Evolutionary conservation across 768 basidiomycete genomes (phyloP).

Genomic region (Boletellus ananas): DNA sequence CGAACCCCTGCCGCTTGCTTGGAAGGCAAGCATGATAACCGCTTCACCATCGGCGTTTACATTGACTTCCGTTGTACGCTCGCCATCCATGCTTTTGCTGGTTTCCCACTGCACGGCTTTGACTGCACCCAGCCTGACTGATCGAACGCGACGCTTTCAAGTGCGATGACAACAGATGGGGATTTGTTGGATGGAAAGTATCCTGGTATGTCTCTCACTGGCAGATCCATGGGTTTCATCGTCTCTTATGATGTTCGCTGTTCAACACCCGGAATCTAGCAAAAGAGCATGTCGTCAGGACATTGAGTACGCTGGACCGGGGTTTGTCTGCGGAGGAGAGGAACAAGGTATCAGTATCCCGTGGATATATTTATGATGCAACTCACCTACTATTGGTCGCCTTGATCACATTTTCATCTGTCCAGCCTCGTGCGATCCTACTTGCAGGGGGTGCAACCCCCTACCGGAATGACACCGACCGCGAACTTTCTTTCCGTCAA

Average conservation of each 20-base stretch:
- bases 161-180: slow-evolving; percentile 3
- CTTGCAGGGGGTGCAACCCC: slow-evolving; percentile 60
- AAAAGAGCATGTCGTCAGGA: slow-evolving; percentile 48
- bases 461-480: slow-evolving; percentile 80
- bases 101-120: not conserved
- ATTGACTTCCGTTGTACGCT: not conserved
- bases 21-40: slow-evolving; percentile 95
- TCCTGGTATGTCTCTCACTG: slow-evolving; percentile 16
- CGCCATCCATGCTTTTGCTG: not conserved
- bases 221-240: too few relatives aligned
- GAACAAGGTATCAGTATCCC: slow-evolving; percentile 46
- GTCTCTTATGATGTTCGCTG: too few relatives aligned
- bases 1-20: slow-evolving; percentile 75
- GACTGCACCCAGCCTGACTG: too few relatives aligned
- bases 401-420: not conserved
- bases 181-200: slow-evolving; percentile 18
- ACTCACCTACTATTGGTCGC: not conserved
- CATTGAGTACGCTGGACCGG: slow-evolving; percentile 48
- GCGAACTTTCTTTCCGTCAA: slow-evolving; percentile 67
- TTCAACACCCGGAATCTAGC: slow-evolving; percentile 32
- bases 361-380: not conserved
- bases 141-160: not conserved
- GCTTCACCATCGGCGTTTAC: slow-evolving; percentile 70
- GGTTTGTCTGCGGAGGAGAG: slow-evolving; percentile 48
- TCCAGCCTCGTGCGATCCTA: slow-evolving; percentile 65